A percentile compares a stretch with the other conserved stretches of the same genome.
Evolutionary conservation across 768 basidiomycete genomes (phyloP).

Genomic region (Psilocybe subaeruginosa): DNA sequence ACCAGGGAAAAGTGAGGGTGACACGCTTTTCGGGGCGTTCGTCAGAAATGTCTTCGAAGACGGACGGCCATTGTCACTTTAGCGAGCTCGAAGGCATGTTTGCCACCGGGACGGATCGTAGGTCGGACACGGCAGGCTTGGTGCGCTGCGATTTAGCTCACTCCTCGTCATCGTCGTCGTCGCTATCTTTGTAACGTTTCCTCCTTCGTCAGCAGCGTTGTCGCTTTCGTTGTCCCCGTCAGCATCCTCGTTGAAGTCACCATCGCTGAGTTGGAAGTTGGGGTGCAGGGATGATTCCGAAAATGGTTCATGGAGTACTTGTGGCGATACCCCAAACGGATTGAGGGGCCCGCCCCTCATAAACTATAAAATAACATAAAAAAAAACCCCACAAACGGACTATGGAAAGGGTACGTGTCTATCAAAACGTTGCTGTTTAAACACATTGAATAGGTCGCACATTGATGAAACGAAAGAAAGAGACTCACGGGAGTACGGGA

Average conservation of each 20-base stretch:
- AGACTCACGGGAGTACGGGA: not conserved
- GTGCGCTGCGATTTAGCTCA: not conserved
- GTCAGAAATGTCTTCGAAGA: constrained; percentile 2
- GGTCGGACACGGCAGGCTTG: not conserved
- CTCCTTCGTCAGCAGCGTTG: not conserved
- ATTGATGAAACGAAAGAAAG: not conserved
- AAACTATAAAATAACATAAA: no score
- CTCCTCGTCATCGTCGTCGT: not conserved
- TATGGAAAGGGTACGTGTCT: not conserved
- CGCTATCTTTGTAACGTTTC: not conserved
- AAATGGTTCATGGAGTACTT: not conserved
- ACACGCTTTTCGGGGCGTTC: not conserved
- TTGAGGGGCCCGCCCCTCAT: no score
- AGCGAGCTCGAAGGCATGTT: not conserved
- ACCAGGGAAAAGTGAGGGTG: not conserved
- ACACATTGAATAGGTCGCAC: not conserved
- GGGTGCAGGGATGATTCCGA: not conserved
- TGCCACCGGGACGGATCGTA: no score
- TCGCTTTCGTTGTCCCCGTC: not conserved
- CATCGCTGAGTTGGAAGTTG: not conserved
- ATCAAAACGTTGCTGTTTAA: not conserved
- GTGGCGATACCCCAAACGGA: not conserved
- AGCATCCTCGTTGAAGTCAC: not conserved
- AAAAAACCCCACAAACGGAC: not conserved
- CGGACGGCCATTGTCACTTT: not conserved